Evolutionary conservation across 1,284 basidiomycete species (phyloP).

Genomic region (Heliocybe sulcata): DNA sequence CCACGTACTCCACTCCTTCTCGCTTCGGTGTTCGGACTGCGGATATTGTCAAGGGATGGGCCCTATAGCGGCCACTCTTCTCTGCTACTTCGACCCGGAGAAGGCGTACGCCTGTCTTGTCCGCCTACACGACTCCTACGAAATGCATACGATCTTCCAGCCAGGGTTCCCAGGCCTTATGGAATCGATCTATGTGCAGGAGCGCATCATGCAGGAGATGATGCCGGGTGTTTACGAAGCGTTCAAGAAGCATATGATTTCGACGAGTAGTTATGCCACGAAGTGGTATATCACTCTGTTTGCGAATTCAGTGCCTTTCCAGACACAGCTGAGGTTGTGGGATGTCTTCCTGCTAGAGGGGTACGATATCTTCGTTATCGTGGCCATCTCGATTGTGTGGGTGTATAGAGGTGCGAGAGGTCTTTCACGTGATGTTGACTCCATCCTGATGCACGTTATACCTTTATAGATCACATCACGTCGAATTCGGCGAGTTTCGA

Average conservation of each 20-base stretch:
- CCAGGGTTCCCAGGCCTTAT: conserved; percentile 96
- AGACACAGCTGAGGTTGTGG: conserved; percentile 92
- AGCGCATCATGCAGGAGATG: conserved; percentile 74
- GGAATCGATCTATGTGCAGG: conserved; percentile 92
- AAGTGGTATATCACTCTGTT: conserved; percentile 99
- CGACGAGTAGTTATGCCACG: conserved; percentile 91
- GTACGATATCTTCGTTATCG: conserved; percentile 79
- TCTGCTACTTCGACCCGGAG: conserved; percentile 91
- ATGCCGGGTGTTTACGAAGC: conserved; percentile 86
- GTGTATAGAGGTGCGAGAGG: conserved; percentile 63
- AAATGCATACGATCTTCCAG: conserved; percentile 84
- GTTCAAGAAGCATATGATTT: conserved; percentile 85
- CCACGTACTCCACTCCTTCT: conserved; percentile 91
- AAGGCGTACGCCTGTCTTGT: conserved; percentile 81
- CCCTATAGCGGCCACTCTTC: conserved; percentile 89
- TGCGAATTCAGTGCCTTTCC: conserved; percentile 93
- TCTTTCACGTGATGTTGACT: conserved; percentile 8
- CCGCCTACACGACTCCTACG: conserved; percentile 83
- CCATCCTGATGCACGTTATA: conserved; percentile 1
- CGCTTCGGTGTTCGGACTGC: conserved; percentile 78
- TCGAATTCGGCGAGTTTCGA: conserved; percentile 81
- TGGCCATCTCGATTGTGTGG: conserved; percentile 88
- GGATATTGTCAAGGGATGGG: conserved; percentile 99
- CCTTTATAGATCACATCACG: conserved; percentile 62
- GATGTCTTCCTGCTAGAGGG: conserved; percentile 91